Percentiles rank a stretch among this genome's conserved stretches.
Conservation (phyloP, 2,329 filamentous ascomycete species). For the Zopfia rhizophila region DNA sequence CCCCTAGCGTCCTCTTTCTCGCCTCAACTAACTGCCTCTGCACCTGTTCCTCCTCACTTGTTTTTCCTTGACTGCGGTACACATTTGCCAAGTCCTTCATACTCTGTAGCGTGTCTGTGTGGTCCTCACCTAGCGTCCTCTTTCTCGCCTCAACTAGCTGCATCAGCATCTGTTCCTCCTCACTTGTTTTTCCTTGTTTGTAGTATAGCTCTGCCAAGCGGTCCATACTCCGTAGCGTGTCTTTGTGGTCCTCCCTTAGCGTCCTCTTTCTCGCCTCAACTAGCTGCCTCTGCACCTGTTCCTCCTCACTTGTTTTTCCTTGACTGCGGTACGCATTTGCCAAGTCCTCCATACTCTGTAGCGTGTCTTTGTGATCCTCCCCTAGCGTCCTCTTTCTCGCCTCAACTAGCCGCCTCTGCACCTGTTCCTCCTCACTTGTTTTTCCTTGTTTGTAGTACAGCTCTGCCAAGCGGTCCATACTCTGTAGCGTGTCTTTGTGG, state of each 20-base stretch:
- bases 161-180: neutral
- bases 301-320: too few species aligned
- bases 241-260: conserved; percentile 16
- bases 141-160: conserved; percentile 15
- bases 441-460: too few species aligned
- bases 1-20: conserved; percentile 23
- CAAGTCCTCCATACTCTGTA: too few species aligned
- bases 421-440: too few species aligned
- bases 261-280: too few species aligned
- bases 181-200: neutral
- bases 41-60: conserved; percentile 25
- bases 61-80: conserved; percentile 19
- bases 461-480: too few species aligned
- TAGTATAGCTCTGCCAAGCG: conserved; percentile 18
- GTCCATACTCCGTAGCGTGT: conserved; percentile 30
- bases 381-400: too few species aligned
- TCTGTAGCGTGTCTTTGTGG: too few species aligned
- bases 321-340: too few species aligned
- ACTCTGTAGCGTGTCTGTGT: conserved; percentile 32
- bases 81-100: conserved; percentile 30
- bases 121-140: conserved; percentile 25
- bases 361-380: too few species aligned
- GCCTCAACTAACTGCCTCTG: conserved; percentile 12
- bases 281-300: too few species aligned
- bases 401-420: too few species aligned